phyloP scores from a whole-genome alignment of 2,329 filamentous ascomycete species.

The Penicillium hesseltinei region DNA sequence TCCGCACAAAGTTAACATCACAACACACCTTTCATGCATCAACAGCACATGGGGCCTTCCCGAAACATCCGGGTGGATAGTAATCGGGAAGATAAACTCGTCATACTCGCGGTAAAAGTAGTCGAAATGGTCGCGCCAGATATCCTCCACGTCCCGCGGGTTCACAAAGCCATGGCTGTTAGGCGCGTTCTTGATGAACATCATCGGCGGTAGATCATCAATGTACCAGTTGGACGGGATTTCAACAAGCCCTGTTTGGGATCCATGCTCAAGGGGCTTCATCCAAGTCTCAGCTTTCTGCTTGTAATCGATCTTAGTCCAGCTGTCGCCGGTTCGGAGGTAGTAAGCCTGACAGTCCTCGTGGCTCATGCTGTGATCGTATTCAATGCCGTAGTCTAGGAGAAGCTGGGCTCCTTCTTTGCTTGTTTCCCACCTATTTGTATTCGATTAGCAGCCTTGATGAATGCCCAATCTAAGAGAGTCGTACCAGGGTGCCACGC shows the following conservation, averaged over 20 bases:
- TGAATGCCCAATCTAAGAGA: background rate
- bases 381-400: conserved; percentile 45
- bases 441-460: background rate
- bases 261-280: conserved; percentile 49
- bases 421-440: conserved; percentile 61
- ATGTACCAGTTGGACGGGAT: conserved; percentile 48
- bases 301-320: conserved; percentile 45
- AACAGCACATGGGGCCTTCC: conserved; percentile 69
- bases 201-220: conserved; percentile 46
- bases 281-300: conserved; percentile 45
- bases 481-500: conserved; percentile 64
- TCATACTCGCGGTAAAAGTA: conserved; percentile 75
- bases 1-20: background rate
- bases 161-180: conserved; percentile 61
- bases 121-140: conserved; percentile 62
- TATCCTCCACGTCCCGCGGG: conserved; percentile 55
- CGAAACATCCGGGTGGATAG: conserved; percentile 71
- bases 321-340: conserved; percentile 43
- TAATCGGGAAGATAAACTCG: conserved; percentile 74
- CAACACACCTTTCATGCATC: conserved; percentile 65
- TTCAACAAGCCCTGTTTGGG: conserved; percentile 42
- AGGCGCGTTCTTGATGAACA: conserved; percentile 45
- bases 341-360: conserved; percentile 48
- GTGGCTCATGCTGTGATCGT: conserved; percentile 47
- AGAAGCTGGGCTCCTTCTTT: conserved; percentile 58